Evolutionary conservation across 257 asterid species (phyloP).

Genomic region (Nicotiana obtusifolia): DNA sequence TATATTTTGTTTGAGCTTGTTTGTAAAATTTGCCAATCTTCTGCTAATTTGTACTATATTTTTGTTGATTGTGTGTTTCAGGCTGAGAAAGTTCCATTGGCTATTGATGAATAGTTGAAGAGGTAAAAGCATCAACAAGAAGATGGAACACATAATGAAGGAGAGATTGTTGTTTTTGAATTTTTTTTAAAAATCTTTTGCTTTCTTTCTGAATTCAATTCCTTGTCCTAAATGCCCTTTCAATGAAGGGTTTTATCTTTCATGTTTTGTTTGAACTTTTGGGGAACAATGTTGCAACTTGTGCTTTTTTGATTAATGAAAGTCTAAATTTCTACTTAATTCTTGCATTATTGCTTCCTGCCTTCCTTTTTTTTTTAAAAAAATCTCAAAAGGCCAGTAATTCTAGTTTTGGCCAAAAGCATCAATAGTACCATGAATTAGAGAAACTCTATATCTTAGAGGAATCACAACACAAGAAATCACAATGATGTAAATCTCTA

Average conservation of each 20-base stretch:
- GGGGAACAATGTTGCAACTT: not conserved
- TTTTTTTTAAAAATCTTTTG: not conserved
- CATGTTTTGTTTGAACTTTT: not conserved
- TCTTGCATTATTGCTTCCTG: not conserved
- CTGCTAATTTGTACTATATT: not conserved
- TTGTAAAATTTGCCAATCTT: not conserved
- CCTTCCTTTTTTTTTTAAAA: not conserved
- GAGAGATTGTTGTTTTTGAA: not conserved
- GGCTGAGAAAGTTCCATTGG: slow-evolving; percentile 16
- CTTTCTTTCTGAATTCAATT: not conserved
- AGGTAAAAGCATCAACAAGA: not conserved
- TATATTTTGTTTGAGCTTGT: not conserved
- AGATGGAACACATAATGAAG: not conserved
- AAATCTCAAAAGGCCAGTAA: not conserved
- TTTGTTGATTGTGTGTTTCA: not conserved
- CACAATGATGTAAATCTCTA: too few species aligned
- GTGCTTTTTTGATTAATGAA: not conserved
- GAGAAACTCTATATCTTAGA: not conserved
- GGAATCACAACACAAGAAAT: not conserved
- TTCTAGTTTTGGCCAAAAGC: too few species aligned
- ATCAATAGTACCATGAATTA: too few species aligned
- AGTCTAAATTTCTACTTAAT: not conserved
- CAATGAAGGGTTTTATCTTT: not conserved
- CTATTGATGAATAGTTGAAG: slow-evolving; percentile 15
- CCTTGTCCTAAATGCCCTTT: not conserved